Percentiles rank a stretch among this genome's conserved stretches.
These are phyloP conservation scores for Komagataella mondaviorum DNA, from an alignment of 805 yeast species.

Conservation along the genomic window DNA sequence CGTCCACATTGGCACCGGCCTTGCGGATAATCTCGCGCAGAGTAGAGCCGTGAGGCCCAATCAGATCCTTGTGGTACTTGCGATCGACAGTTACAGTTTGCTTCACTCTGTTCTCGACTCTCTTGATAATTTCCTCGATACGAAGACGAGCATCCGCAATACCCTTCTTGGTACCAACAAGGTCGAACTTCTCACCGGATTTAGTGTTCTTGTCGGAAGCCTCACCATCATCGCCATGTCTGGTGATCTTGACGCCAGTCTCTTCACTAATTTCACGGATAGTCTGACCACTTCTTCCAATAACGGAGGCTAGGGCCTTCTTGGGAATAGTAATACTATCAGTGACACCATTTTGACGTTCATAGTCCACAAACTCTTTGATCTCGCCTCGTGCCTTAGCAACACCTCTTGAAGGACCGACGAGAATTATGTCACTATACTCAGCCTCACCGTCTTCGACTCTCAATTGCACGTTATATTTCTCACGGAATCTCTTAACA, in stretches of 20 bases:
- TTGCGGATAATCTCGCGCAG: conserved; percentile 59
- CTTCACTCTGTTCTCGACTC: conserved; percentile 47
- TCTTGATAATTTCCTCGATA: conserved; percentile 50
- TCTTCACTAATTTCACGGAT: conserved; percentile 70
- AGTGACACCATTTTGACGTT: conserved; percentile 70
- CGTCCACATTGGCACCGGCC: conserved; percentile 61
- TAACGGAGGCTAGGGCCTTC: conserved; percentile 68
- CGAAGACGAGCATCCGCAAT: conserved; percentile 58
- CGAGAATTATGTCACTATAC: conserved; percentile 53
- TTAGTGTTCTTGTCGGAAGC: conserved; percentile 18
- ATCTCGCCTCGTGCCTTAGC: conserved; percentile 74
- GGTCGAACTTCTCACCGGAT: conserved; percentile 35
- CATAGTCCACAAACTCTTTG: conserved; percentile 71
- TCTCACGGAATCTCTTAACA: conserved; percentile 75
- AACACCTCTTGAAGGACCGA: conserved; percentile 88
- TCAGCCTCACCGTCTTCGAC: conserved; percentile 40
- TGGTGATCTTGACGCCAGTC: conserved; percentile 43
- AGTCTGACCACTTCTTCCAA: conserved; percentile 80
- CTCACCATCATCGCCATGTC: conserved; percentile 24
- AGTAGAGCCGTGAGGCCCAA: conserved; percentile 68
- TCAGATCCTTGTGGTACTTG: conserved; percentile 58
- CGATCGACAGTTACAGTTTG: conserved; percentile 54
- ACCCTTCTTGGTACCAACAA: conserved; percentile 68
- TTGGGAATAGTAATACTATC: conserved; percentile 54
- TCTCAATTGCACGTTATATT: conserved; percentile 68